These are phyloP conservation scores for Blumeria hordei DNA, from an alignment of 2,329 filamentous ascomycete species.

Conservation along the genomic window DNA sequence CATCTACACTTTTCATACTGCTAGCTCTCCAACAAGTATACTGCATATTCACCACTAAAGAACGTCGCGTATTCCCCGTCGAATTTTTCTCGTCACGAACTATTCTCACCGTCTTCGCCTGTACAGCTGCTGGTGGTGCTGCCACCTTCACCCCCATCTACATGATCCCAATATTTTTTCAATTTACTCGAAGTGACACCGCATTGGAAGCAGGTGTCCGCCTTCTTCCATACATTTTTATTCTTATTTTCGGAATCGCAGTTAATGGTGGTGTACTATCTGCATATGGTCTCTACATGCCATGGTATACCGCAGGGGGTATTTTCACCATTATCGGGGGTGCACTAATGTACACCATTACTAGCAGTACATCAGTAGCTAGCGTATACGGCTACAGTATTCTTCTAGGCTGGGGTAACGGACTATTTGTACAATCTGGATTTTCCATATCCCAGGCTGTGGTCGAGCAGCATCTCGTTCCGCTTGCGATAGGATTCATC, in stretches of 20 bases:
- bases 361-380: slow-evolving; percentile 8
- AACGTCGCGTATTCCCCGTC: slow-evolving; percentile 12
- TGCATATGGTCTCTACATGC: slow-evolving; percentile 17
- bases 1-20: slow-evolving; percentile 16
- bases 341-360: slow-evolving; percentile 14
- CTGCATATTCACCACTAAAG: slow-evolving; percentile 10
- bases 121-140: slow-evolving; percentile 12
- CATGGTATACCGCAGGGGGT: slow-evolving; percentile 17
- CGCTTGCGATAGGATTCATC: slow-evolving; percentile 18
- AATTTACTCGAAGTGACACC: slow-evolving; percentile 23
- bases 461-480: slow-evolving; percentile 13
- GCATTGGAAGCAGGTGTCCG: slow-evolving; percentile 21
- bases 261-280: slow-evolving; percentile 15
- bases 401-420: slow-evolving; percentile 19
- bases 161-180: slow-evolving; percentile 25
- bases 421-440: slow-evolving; percentile 16
- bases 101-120: slow-evolving; percentile 17
- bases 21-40: slow-evolving; percentile 10
- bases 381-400: slow-evolving; percentile 16
- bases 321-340: slow-evolving; percentile 16
- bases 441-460: slow-evolving; percentile 18
- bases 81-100: slow-evolving; percentile 16
- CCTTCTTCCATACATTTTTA: slow-evolving; percentile 17
- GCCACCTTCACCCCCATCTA: slow-evolving; percentile 11
- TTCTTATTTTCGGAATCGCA: slow-evolving; percentile 16